These are phyloP conservation scores for Tetratostichococcus sp. DNA, from an alignment of 139 green algal species.

Conservation along the genomic window DNA sequence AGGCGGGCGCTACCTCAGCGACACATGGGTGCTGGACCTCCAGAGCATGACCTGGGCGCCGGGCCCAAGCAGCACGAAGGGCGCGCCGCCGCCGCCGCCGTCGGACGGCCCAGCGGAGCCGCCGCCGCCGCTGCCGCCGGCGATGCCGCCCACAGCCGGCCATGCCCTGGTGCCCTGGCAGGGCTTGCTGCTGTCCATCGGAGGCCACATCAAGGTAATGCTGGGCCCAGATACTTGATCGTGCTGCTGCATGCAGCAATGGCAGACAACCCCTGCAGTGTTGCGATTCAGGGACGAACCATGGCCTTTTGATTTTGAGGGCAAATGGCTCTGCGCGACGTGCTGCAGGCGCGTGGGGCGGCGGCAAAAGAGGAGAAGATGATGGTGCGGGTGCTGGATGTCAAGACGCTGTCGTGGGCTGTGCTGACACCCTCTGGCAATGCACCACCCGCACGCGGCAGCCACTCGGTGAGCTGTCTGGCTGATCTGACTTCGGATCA, in stretches of 20 bases:
- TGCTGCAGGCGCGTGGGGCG: not conserved
- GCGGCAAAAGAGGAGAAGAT: constrained; percentile 23
- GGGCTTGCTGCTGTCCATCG: constrained; percentile 67
- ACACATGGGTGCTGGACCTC: constrained; percentile 82
- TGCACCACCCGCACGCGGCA: constrained; percentile 56
- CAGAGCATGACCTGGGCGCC: constrained; percentile 61
- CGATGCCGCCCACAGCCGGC: constrained; percentile 52
- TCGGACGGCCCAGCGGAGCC: not conserved
- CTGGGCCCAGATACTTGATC: not conserved
- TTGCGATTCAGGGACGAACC: no score
- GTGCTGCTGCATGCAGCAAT: no score
- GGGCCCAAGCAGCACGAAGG: not conserved
- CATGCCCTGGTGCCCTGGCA: constrained; percentile 48
- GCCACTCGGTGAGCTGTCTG: constrained; percentile 54
- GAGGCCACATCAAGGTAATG: constrained; percentile 82
- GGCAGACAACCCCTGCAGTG: no score
- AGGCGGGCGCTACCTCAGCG: constrained; percentile 81
- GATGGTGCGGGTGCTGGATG: constrained; percentile 64
- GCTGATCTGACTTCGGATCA: no score
- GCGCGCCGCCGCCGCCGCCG: constrained; percentile 3
- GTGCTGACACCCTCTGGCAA: constrained; percentile 21
- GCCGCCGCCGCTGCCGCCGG: not conserved
- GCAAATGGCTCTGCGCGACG: not conserved
- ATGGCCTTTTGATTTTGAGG: no score
- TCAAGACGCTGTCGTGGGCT: constrained; percentile 44